Base-by-base conservation (phyloP, 371 early-diverging fungal genomes). In the Syncephalastrum racemosum region DNA sequence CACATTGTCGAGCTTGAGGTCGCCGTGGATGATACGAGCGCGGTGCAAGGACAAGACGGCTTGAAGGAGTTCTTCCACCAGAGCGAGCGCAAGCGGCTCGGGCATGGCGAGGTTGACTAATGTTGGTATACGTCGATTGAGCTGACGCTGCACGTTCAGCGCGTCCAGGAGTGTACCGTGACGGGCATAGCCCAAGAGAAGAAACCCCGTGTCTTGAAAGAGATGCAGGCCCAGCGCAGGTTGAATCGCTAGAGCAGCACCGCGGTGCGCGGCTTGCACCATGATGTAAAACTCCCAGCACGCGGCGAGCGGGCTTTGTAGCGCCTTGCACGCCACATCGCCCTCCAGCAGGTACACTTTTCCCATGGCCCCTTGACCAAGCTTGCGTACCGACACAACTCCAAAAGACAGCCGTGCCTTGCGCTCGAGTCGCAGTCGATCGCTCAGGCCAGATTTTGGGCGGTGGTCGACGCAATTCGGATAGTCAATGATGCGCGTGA, bases 1-100 rank as follows among this genome's bases (percentile, higher is more conserved):
- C 22, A 74, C 54, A 54, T 81, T 81, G 45, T 81, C 82, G 2
- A 70, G 55, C 54, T 81, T 81, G 19, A 81, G 54, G 53, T 81
- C 82, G 45, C 73, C 70, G 55, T 81, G 82, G 41, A 64, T 45
- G 18, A 79, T 73, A 13, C 58, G 62, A 2, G 58, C 52, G 0
- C 18, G 12, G 47, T 81, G 82, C n/a, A 79, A 53, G 1, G 54
- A 50, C 4, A 36, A 20, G 10, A 77, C 23, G 4, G 63, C 55
- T n/a, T 66, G 42, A 6, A 79, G 40, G 18, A 81, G 36, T 31
- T 60, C 53, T 4, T 54, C 14, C 0, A 54, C 59, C 10, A 78
- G 62, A 4, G 69, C 51, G 18, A 70, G 19, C 14, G 65, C 71
- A n/a, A 79, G 51, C 4, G 70, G 50, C 58, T 79, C 79, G 25